A percentile compares a stretch with the other conserved stretches of the same genome.
phyloP scores from a whole-genome alignment of 1,284 basidiomycete species.

The Tetrapyrgos nigripes region DNA sequence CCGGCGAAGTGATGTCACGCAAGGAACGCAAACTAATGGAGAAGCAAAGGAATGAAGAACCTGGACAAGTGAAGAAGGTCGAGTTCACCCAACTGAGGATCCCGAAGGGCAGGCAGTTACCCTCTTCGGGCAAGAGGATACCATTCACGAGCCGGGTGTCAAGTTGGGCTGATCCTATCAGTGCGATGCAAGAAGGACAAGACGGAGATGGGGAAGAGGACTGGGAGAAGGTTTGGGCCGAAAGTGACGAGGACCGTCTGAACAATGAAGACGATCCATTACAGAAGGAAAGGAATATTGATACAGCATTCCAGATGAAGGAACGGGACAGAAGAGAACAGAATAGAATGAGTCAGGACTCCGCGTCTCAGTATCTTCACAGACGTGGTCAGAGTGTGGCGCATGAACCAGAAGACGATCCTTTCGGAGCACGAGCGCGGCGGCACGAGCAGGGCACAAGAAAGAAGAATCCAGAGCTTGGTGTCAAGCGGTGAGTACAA shows the following conservation, averaged over 20 bases:
- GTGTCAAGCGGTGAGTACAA: slow-evolving; percentile 1
- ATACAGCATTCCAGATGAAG: background rate
- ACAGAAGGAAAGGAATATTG: background rate
- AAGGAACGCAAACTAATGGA: background rate
- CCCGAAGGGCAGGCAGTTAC: slow-evolving; percentile 15
- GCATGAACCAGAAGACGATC: background rate
- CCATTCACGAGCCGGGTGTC: slow-evolving; percentile 44
- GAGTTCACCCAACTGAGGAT: slow-evolving; percentile 1
- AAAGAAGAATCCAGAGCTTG: background rate
- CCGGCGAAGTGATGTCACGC: background rate
- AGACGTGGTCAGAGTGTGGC: background rate
- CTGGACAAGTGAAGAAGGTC: slow-evolving; percentile 5
- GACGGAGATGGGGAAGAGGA: slow-evolving; percentile 21
- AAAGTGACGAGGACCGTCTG: slow-evolving; percentile 8
- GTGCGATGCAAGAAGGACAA: slow-evolving; percentile 37
- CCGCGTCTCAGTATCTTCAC: background rate
- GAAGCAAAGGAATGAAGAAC: background rate
- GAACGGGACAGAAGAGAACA: background rate
- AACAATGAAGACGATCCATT: slow-evolving; percentile 6
- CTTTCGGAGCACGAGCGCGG: background rate
- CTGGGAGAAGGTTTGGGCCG: background rate
- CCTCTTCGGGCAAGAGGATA: slow-evolving; percentile 17
- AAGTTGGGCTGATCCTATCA: slow-evolving; percentile 61
- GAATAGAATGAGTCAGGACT: background rate
- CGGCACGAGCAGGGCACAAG: background rate